Percentiles rank a stretch among this genome's conserved stretches.
Conservation (phyloP, 495 filamentous ascomycete genomes). For the Aspergillus ellipticus region DNA sequence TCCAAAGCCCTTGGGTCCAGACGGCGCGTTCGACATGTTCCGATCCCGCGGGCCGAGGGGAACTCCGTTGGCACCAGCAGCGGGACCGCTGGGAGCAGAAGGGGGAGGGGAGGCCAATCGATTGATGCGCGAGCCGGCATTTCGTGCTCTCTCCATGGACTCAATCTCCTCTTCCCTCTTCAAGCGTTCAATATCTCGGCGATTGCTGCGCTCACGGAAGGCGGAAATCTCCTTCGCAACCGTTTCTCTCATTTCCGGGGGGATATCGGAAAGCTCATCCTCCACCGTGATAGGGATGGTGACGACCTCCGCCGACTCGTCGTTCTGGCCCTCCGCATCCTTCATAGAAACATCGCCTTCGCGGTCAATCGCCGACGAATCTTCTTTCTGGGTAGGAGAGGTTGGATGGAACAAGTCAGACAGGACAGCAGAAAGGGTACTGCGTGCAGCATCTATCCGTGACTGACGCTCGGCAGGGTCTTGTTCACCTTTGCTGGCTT, state of each 20-base stretch:
- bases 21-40: constrained; percentile 69
- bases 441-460: constrained; percentile 64
- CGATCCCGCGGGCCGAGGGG: constrained; percentile 79
- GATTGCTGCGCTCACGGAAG: constrained; percentile 86
- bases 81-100: constrained; percentile 66
- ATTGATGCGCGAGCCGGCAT: constrained; percentile 59
- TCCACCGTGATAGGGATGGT: constrained; percentile 87
- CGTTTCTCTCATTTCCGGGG: constrained; percentile 92
- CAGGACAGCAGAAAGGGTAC: constrained; percentile 60
- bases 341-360: constrained; percentile 73
- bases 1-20: constrained; percentile 71
- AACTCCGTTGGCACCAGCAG: constrained; percentile 73
- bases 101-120: constrained; percentile 66
- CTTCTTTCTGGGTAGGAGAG: constrained; percentile 46
- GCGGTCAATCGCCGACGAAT: constrained; percentile 45
- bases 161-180: constrained; percentile 89
- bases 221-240: constrained; percentile 92
- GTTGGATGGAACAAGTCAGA: constrained; percentile 68
- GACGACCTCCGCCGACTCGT: constrained; percentile 68
- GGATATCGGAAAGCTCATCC: constrained; percentile 94
- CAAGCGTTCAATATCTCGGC: constrained; percentile 82
- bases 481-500: constrained; percentile 60
- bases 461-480: constrained; percentile 62
- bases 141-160: constrained; percentile 74
- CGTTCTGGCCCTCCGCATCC: constrained; percentile 53